Base-by-base conservation (phyloP, 2,329 filamentous ascomycete genomes). In the Pyricularia sp. region DNA sequence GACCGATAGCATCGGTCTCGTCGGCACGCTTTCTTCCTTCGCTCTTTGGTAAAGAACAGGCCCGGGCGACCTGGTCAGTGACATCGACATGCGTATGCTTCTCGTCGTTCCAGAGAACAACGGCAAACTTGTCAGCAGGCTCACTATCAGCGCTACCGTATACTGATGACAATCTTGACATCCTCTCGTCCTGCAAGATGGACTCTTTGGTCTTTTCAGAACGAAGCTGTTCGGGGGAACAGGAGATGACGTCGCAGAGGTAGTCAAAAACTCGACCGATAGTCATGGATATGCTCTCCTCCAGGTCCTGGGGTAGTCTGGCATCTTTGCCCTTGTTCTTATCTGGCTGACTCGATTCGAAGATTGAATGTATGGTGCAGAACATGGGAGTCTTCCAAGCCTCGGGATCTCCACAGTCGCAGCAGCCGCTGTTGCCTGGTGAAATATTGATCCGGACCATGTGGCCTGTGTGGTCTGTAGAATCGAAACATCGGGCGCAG, bases 21-120 rank as follows among this genome's bases (percentile, higher is more conserved):
- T 91, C 87, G 0, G 94, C 94, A 70, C 90, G 88, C 60, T 84
- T 78, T 24, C 87, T 78, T 3, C 91, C 93, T 67, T 91, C 89
- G 5, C 79, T 80, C 66, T 82, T 79, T 7, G 86, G 84, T 69
- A 90, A 88, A 67, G 84, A 85, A 78, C 94, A 99, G 62, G 94
- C 94, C 68, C 93, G 85, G 3, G 91, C 89, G 26, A 99, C 91
- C 74, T 97, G 93, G 65, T 96, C 87, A 69, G 88, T 83, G 6
- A 99, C 93, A 73, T 99, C 94, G 61, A 87, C 85, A 59, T 97
- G 88, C 0, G 94, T 99, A 74, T 99, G 94, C 75, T 99, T 99
- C 77, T 99, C 94, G 69, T 99, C 94, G 70, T 99, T 99, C 94
- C 94, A 99, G 5, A 99, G 79, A 19, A 97, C 80, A 60, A 99